phyloP scores from a whole-genome alignment of 2,329 filamentous ascomycete species.

The Coniochaeta ligniaria region DNA sequence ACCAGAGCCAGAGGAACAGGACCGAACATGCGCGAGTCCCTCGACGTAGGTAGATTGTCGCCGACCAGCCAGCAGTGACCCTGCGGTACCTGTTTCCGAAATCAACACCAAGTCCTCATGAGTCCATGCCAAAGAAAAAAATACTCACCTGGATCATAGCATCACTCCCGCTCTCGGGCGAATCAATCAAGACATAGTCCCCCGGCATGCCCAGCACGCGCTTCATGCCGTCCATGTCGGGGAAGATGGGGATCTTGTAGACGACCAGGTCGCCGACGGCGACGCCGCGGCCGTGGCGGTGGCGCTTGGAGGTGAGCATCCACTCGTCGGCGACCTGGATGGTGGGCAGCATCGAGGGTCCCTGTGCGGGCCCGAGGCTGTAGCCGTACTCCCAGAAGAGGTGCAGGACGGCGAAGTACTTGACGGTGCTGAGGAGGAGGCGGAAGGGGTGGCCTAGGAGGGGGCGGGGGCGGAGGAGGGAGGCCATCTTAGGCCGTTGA shows the following conservation, averaged over 20 bases:
- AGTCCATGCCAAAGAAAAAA: not conserved
- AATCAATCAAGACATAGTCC: conserved; percentile 65
- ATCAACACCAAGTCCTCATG: not conserved
- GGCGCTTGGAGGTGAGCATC: conserved; percentile 60
- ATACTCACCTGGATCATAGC: conserved; percentile 58
- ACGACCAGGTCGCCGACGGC: conserved; percentile 78
- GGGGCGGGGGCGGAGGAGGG: conserved; percentile 4
- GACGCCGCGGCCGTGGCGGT: conserved; percentile 58
- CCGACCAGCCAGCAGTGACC: conserved; percentile 90
- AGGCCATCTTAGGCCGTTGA: not conserved
- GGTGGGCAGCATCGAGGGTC: conserved; percentile 87
- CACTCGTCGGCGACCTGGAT: conserved; percentile 61
- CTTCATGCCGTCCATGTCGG: conserved; percentile 61
- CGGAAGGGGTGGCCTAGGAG: conserved; percentile 32
- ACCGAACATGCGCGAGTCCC: conserved; percentile 82
- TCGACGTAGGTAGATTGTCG: conserved; percentile 77
- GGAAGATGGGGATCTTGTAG: conserved; percentile 66
- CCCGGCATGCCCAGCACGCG: conserved; percentile 70
- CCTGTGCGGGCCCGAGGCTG: conserved; percentile 51
- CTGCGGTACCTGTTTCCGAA: conserved; percentile 60
- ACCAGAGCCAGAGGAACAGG: conserved; percentile 81
- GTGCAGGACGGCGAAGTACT: conserved; percentile 40
- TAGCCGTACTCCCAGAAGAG: conserved; percentile 55
- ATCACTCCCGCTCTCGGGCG: conserved; percentile 41
- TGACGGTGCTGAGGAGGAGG: conserved; percentile 35